Conservation (phyloP, 306 rosid genomes). For the Vachellia pachyceras region DNA sequence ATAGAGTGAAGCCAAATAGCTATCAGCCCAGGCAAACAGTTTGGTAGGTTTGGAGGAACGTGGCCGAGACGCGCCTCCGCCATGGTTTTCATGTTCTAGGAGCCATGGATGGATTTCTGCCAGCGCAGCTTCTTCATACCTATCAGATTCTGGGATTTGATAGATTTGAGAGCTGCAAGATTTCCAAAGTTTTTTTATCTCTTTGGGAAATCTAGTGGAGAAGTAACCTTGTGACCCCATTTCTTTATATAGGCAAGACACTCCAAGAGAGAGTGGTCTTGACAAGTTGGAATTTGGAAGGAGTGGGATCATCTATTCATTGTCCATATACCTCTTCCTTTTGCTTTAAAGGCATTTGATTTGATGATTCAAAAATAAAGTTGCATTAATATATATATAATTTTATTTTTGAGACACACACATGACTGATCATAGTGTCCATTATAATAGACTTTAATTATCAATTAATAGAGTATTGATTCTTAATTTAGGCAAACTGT, state of each 20-base stretch:
- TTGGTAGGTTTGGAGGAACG: constrained; percentile 45
- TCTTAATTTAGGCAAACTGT: neutral
- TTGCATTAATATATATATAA: constrained; percentile 22
- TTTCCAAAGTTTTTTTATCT: constrained; percentile 32
- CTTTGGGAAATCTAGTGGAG: constrained; percentile 52
- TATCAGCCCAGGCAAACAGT: constrained; percentile 54
- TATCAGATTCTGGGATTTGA: constrained; percentile 47
- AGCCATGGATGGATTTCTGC: constrained; percentile 50
- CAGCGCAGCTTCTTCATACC: constrained; percentile 44
- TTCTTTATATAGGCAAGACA: constrained; percentile 54
- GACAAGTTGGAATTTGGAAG: constrained; percentile 2
- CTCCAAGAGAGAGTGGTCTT: neutral
- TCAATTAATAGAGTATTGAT: constrained; percentile 14
- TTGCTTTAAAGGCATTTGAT: constrained; percentile 36
- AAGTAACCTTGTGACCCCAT: constrained; percentile 40
- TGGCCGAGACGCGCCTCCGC: constrained; percentile 45
- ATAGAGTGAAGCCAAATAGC: constrained; percentile 27
- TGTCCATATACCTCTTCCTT: constrained; percentile 36
- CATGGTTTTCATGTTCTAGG: constrained; percentile 32
- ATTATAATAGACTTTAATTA: neutral
- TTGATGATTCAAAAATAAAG: constrained; percentile 36
- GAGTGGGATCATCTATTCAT: constrained; percentile 48
- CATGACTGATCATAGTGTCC: constrained; percentile 28
- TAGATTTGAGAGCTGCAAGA: constrained; percentile 19
- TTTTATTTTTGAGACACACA: constrained; percentile 3